Conservation (phyloP, 108 stramenopile genomes). For the Cyclotella atomus region DNA sequence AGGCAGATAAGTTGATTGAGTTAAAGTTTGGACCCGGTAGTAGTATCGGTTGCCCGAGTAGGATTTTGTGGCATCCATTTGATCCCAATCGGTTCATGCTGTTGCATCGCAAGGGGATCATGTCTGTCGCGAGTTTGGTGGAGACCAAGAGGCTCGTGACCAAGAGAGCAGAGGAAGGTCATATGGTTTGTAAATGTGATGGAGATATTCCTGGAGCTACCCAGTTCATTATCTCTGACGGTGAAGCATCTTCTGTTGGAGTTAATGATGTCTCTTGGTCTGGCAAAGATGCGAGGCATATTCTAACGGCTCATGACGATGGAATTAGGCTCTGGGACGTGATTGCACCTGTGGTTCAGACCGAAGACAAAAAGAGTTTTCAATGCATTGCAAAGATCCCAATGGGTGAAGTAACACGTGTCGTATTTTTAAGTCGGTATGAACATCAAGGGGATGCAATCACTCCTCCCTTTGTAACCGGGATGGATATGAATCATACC, state of each 20-base stretch:
- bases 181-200: background rate
- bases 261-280: slow-evolving; percentile 76
- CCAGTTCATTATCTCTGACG: slow-evolving; percentile 35
- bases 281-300: slow-evolving; percentile 54
- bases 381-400: slow-evolving; percentile 11
- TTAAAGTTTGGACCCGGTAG: slow-evolving; percentile 18
- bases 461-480: slow-evolving; percentile 78
- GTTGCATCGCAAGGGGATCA: slow-evolving; percentile 17
- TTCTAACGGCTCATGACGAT: slow-evolving; percentile 66
- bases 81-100: slow-evolving; percentile 77
- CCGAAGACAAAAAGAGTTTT: background rate
- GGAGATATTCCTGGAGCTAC: slow-evolving; percentile 49
- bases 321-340: slow-evolving; percentile 82
- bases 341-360: background rate
- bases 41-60: background rate
- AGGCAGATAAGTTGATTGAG: slow-evolving; percentile 67
- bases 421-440: slow-evolving; percentile 65
- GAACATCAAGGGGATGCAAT: slow-evolving; percentile 26
- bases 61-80: slow-evolving; percentile 84
- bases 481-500: slow-evolving; percentile 53
- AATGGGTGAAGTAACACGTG: slow-evolving; percentile 25
- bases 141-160: slow-evolving; percentile 52
- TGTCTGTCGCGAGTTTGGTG: slow-evolving; percentile 40
- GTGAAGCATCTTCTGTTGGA: background rate
- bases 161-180: background rate